phyloP scores from a whole-genome alignment of 2,329 filamentous ascomycete genomes.

The Trichophyton rubrum region DNA sequence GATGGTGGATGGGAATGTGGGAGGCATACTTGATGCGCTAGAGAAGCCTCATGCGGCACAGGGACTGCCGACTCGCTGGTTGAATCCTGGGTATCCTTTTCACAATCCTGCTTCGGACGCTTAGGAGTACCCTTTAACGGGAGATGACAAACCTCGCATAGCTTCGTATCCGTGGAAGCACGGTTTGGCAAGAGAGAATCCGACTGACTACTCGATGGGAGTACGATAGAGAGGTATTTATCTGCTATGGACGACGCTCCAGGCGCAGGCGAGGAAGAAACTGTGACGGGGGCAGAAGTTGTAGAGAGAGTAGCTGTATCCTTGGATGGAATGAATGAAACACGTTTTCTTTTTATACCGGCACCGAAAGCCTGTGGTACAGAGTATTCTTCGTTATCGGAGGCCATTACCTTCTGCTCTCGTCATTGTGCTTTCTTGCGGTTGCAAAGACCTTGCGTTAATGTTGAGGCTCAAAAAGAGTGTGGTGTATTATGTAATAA shows the following conservation, averaged over 20 bases:
- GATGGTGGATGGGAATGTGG: conserved; percentile 47
- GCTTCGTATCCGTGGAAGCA: conserved; percentile 9
- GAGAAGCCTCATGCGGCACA: conserved; percentile 36
- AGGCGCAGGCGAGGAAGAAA: conserved; percentile 16
- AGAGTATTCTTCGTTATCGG: conserved; percentile 43
- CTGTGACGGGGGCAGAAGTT: conserved; percentile 19
- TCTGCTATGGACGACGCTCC: conserved; percentile 23
- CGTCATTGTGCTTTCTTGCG: too few species aligned
- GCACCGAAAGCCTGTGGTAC: conserved; percentile 50
- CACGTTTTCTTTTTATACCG: conserved; percentile 49
- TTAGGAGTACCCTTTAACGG: conserved; percentile 28
- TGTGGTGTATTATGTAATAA: not conserved
- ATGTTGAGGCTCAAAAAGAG: not conserved
- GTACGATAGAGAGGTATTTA: conserved; percentile 37
- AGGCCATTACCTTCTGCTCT: conserved; percentile 15
- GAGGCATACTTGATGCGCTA: conserved; percentile 46
- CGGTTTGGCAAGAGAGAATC: not conserved
- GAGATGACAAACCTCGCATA: conserved; percentile 51
- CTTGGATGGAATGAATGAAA: conserved; percentile 47
- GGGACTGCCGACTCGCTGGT: not conserved
- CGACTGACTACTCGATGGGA: conserved; percentile 17
- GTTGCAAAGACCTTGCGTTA: not conserved
- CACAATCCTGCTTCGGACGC: not conserved
- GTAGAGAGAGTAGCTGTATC: conserved; percentile 20
- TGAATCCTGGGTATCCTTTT: not conserved